Conservation (phyloP, 176 grass and related monocot genomes). For the Panicum miliaceum region DNA sequence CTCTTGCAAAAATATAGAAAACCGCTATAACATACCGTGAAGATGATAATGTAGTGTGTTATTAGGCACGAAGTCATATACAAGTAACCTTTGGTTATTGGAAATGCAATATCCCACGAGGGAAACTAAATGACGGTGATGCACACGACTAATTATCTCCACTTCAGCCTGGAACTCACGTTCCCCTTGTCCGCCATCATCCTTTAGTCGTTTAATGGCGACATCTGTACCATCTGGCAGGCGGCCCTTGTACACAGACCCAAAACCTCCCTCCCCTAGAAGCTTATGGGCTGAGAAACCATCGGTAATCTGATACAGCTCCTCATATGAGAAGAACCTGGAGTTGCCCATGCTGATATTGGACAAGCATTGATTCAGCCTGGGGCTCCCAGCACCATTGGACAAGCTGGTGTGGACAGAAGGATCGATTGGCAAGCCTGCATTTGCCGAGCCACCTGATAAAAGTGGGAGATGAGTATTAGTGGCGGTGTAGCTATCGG, state of each 20-base stretch:
- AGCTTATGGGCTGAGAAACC: conserved; percentile 75
- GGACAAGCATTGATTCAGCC: conserved; percentile 46
- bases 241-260: conserved; percentile 70
- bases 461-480: background rate
- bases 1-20: background rate
- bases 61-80: conserved; percentile 88
- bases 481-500: background rate
- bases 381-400: conserved; percentile 51
- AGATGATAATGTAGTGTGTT: conserved; percentile 87
- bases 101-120: conserved; percentile 88
- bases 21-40: conserved; percentile 56
- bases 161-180: conserved; percentile 97
- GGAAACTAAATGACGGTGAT: conserved; percentile 92
- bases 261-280: conserved; percentile 89
- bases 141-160: conserved; percentile 87
- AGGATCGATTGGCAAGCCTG: conserved; percentile 47
- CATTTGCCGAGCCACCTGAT: conserved; percentile 44
- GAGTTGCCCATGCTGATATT: conserved; percentile 71
- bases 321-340: conserved; percentile 73
- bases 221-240: conserved; percentile 76
- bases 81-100: conserved; percentile 72
- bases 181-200: conserved; percentile 76
- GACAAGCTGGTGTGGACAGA: conserved; percentile 40
- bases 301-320: conserved; percentile 75
- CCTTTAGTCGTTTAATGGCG: conserved; percentile 79